These are phyloP conservation scores for Desmodesmus armatus DNA, from an alignment of 139 green algal genomes.

Conservation along the genomic window DNA sequence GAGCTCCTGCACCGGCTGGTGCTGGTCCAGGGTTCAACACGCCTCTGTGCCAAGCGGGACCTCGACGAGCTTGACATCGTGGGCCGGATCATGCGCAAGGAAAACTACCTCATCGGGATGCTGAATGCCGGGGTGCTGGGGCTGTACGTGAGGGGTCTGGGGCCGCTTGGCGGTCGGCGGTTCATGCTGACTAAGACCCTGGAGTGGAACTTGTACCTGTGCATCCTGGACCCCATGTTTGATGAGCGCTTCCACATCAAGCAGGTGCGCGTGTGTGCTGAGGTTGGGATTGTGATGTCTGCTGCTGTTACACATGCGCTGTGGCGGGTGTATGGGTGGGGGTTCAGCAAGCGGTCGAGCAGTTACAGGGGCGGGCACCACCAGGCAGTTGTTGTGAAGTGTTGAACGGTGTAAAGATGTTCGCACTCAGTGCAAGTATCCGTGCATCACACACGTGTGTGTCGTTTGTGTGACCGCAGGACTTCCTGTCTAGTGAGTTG, in stretches of 20 bases:
- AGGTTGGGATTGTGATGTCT: background rate
- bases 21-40: slow-evolving; percentile 77
- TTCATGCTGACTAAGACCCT: slow-evolving; percentile 93
- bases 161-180: slow-evolving; percentile 60
- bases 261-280: background rate
- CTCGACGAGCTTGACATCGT: slow-evolving; percentile 94
- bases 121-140: slow-evolving; percentile 69
- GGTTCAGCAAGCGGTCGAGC: no score
- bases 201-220: slow-evolving; percentile 95
- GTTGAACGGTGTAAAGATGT: no score
- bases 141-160: slow-evolving; percentile 63
- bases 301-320: background rate
- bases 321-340: no score
- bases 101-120: slow-evolving; percentile 64
- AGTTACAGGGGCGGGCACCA: no score
- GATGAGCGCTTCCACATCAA: slow-evolving; percentile 58
- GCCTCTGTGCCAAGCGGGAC: slow-evolving; percentile 83
- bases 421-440: no score
- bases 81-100: slow-evolving; percentile 92
- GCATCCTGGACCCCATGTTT: slow-evolving; percentile 90
- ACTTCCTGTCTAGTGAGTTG: slow-evolving; percentile 51
- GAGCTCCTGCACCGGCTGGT: slow-evolving; percentile 90
- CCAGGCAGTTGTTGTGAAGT: no score
- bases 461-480: no score
- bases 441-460: no score